Evolutionary conservation across 805 yeast species (phyloP), one percentile per base, ranked within the genome.

Genomic region (Nakazawaea holstii): DNA sequence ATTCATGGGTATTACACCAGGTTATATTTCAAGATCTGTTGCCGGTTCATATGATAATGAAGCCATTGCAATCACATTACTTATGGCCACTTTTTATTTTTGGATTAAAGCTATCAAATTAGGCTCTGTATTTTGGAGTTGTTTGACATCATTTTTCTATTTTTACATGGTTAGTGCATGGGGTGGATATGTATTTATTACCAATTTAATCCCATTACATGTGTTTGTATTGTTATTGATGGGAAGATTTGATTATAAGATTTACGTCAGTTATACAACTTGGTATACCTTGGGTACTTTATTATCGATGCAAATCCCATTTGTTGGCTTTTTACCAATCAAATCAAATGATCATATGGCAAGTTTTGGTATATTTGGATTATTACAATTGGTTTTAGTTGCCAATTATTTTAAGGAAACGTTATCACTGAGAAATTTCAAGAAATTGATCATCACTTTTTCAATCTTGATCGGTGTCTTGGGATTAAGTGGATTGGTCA

Each of bases 171-270:
- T 94, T 45, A 83, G 95, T 41, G 99, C 99, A 10, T 91, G 99
- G 97, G 99, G 99, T 73, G 99, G 99, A 27, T 94, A 94, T 64
- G 99, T 95, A 45, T 94, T 94, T 74, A 95, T 94, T 69, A 94
- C 99, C 50, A 94, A 94, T 70, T 81, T 95, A 74, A 89, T 94
- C 59, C 99, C 99, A 41, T 73, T 94, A 57, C 99, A 94, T 64
- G 90, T 91, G 26, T 91, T 94, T 61, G 91, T 89, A 43, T 73
- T 94, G 62, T 68, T 94, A 45, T 69, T 88, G 55, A 94, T 94
- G 98, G 99, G 99, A 45, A 84, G 99, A 60, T 94, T 90, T 67
- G 79, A 79, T 56, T 82, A 82, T 57, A 80, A 82, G 55, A 65
- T 94, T 49, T 94, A 94, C 65, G 82, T 95, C 15, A 87, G 97